Conservation (phyloP, 352 stramenopile species). For the Globisporangium lucens region DNA sequence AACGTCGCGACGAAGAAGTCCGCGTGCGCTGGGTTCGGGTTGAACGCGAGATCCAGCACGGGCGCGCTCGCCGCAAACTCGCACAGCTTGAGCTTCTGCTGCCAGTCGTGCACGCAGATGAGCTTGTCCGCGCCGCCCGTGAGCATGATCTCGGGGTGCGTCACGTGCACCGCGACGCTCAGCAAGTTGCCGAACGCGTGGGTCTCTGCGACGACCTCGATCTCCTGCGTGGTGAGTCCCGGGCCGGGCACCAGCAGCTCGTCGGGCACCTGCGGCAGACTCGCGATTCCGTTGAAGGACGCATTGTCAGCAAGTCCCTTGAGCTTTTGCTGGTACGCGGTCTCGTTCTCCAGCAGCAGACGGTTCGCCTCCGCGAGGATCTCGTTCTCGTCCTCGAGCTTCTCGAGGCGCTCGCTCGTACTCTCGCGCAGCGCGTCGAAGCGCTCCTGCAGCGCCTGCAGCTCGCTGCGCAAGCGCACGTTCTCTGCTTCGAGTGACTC, state of each 20-base stretch:
- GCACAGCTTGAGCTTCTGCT: slow-evolving; percentile 39
- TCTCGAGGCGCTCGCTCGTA: slow-evolving; percentile 40
- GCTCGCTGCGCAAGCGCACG: slow-evolving; percentile 33
- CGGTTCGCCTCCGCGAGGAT: slow-evolving; percentile 70
- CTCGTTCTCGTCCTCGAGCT: slow-evolving; percentile 72
- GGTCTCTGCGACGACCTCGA: slow-evolving; percentile 39
- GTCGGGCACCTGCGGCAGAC: slow-evolving; percentile 52
- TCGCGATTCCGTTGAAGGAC: neutral
- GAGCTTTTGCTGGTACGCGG: slow-evolving; percentile 19
- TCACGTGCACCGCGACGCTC: slow-evolving; percentile 46
- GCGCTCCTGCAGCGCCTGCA: slow-evolving; percentile 45
- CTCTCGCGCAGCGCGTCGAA: slow-evolving; percentile 40
- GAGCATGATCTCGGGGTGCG: slow-evolving; percentile 38
- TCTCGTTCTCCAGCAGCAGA: slow-evolving; percentile 54
- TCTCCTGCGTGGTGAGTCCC: slow-evolving; percentile 25
- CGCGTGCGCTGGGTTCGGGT: slow-evolving; percentile 33
- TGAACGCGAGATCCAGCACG: slow-evolving; percentile 62
- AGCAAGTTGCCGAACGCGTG: slow-evolving; percentile 72
- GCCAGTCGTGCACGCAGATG: slow-evolving; percentile 71
- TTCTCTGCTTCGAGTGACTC: slow-evolving; percentile 39
- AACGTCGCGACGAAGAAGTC: slow-evolving; percentile 60
- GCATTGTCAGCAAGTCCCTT: neutral
- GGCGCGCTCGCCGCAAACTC: slow-evolving; percentile 32
- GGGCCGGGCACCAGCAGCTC: slow-evolving; percentile 61
- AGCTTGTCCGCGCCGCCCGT: slow-evolving; percentile 75